These are phyloP conservation scores for Pythium sukuiense DNA, from an alignment of 352 stramenopile species.

Conservation along the genomic window DNA sequence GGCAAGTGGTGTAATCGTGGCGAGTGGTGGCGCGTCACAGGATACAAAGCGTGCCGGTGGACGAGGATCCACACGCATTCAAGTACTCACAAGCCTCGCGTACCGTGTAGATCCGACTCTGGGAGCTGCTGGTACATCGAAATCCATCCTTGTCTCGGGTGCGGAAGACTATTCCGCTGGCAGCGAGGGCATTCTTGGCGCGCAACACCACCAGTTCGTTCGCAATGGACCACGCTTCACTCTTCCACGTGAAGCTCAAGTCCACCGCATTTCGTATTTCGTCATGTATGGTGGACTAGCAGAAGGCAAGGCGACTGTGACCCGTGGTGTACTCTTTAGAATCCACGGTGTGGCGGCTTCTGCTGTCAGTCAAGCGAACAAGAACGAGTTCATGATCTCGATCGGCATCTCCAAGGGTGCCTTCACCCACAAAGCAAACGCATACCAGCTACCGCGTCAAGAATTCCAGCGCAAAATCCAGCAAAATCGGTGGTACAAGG, in stretches of 20 bases:
- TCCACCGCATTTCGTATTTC: slow-evolving; percentile 79
- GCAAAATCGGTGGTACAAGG: slow-evolving; percentile 91
- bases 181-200: slow-evolving; percentile 15
- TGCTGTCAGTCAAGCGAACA: slow-evolving; percentile 16
- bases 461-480: slow-evolving; percentile 57
- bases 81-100: slow-evolving; percentile 40
- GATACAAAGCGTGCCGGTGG: slow-evolving; percentile 37
- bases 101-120: slow-evolving; percentile 65
- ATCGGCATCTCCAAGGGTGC: slow-evolving; percentile 63
- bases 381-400: slow-evolving; percentile 60
- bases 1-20: slow-evolving; percentile 67
- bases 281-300: slow-evolving; percentile 55
- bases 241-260: slow-evolving; percentile 27
- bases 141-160: slow-evolving; percentile 66
- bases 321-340: slow-evolving; percentile 67
- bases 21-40: slow-evolving; percentile 69
- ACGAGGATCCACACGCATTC: slow-evolving; percentile 42
- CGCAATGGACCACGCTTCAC: slow-evolving; percentile 54
- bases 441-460: slow-evolving; percentile 48
- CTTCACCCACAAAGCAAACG: slow-evolving; percentile 78
- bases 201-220: slow-evolving; percentile 33
- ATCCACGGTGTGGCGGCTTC: slow-evolving; percentile 23
- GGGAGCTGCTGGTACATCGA: slow-evolving; percentile 63
- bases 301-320: slow-evolving; percentile 40
- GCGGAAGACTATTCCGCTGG: slow-evolving; percentile 36